phyloP scores from a whole-genome alignment of 1,139 yeast genomes.

The Protomyces inundatus region DNA sequence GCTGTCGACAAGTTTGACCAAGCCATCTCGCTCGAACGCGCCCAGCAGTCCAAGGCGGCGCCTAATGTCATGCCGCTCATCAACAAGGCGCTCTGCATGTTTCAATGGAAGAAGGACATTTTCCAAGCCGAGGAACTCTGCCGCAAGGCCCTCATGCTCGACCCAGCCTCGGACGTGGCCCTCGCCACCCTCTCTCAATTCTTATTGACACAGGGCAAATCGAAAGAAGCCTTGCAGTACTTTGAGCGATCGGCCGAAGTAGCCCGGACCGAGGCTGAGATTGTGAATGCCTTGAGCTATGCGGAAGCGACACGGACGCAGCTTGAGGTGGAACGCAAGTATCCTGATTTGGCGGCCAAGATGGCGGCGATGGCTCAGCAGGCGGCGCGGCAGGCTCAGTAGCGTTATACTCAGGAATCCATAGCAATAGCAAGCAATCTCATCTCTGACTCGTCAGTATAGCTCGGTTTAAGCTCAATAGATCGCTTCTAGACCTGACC shows the following conservation, averaged over 20 bases:
- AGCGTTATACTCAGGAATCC: not conserved
- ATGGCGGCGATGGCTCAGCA: slow-evolving; percentile 23
- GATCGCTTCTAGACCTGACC: too few relatives aligned
- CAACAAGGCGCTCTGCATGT: slow-evolving; percentile 68
- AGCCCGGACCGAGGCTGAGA: slow-evolving; percentile 80
- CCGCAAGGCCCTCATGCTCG: slow-evolving; percentile 66
- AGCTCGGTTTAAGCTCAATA: too few relatives aligned
- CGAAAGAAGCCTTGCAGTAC: slow-evolving; percentile 72
- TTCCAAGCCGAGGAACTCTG: slow-evolving; percentile 62
- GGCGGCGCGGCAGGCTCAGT: slow-evolving; percentile 17
- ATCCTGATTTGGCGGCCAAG: slow-evolving; percentile 30
- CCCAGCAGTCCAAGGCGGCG: slow-evolving; percentile 43
- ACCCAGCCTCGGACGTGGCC: slow-evolving; percentile 85
- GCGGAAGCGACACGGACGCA: slow-evolving; percentile 84
- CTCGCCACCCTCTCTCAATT: slow-evolving; percentile 86
- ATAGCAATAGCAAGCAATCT: too few relatives aligned
- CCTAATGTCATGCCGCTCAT: slow-evolving; percentile 88
- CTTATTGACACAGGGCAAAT: slow-evolving; percentile 73
- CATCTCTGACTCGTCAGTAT: too few relatives aligned
- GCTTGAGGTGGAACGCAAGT: slow-evolving; percentile 52
- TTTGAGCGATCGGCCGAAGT: slow-evolving; percentile 78
- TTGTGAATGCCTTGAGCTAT: slow-evolving; percentile 83
- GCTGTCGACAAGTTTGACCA: slow-evolving; percentile 83
- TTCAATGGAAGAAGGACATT: slow-evolving; percentile 38
- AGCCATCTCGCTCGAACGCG: slow-evolving; percentile 74